Evolutionary conservation across 441 rosid genomes (phyloP).

Genomic region (Omphalea diandra): DNA sequence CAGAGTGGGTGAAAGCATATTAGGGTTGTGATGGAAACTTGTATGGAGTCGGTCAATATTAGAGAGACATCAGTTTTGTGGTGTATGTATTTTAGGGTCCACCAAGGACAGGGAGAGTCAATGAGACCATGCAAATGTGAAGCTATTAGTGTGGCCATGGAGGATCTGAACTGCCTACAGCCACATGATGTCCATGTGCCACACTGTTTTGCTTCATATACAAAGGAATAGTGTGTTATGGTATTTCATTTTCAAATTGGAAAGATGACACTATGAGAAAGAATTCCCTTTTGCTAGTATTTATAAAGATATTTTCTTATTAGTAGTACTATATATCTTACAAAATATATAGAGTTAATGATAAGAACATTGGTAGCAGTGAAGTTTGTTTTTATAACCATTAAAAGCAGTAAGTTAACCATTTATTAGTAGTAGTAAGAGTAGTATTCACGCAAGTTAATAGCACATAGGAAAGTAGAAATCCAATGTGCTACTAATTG

Average conservation of each 20-base stretch:
- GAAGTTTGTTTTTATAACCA: too few species aligned
- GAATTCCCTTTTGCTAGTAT: not conserved
- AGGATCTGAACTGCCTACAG: not conserved
- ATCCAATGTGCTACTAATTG: too few species aligned
- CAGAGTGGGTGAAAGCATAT: slow-evolving; percentile 3
- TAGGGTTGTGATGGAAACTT: not conserved
- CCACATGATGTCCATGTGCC: slow-evolving; percentile 40
- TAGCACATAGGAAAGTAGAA: too few species aligned
- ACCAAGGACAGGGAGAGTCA: not conserved
- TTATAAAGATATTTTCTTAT: not conserved
- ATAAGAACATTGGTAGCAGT: too few species aligned
- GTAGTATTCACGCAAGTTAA: too few species aligned
- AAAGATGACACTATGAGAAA: not conserved
- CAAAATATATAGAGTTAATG: too few species aligned
- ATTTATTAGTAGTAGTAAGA: too few species aligned
- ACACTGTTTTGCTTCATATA: not conserved
- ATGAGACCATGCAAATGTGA: slow-evolving; percentile 12
- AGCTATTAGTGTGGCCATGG: slow-evolving; percentile 1
- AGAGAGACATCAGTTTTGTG: slow-evolving; percentile 4
- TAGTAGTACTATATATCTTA: too few species aligned
- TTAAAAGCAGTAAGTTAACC: too few species aligned
- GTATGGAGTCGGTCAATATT: not conserved
- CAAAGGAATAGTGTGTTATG: not conserved
- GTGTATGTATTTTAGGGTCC: slow-evolving; percentile 4
- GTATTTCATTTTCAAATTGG: not conserved